Conservation (phyloP, 805 yeast genomes). For the Saturnispora quitensis region DNA sequence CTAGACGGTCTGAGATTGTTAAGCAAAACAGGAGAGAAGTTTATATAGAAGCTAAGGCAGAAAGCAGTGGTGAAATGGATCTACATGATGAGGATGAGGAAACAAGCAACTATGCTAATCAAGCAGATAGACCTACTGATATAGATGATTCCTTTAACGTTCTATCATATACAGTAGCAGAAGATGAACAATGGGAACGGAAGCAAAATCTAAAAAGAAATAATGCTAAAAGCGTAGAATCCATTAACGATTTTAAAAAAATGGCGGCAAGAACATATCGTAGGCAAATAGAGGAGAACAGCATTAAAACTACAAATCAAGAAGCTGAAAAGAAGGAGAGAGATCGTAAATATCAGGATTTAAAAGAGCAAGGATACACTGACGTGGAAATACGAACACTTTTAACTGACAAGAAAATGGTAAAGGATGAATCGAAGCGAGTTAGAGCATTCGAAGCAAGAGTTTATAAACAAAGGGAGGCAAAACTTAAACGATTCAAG, state of each 20-base stretch:
- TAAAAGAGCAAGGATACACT: constrained; percentile 18
- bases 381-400: constrained; percentile 18
- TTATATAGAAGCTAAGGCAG: constrained; percentile 10
- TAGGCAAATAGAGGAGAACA: constrained; percentile 35
- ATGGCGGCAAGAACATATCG: constrained; percentile 54
- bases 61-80: not conserved
- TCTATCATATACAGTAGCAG: constrained; percentile 49
- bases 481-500: constrained; percentile 16
- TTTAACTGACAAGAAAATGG: constrained; percentile 29
- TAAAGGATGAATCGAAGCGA: constrained; percentile 27
- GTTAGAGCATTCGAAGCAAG: constrained; percentile 31
- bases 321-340: constrained; percentile 13
- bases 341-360: constrained; percentile 27
- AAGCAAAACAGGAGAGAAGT: constrained; percentile 10
- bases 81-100: not conserved
- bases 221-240: constrained; percentile 29
- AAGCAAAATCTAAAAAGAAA: not conserved
- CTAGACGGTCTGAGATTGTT: constrained; percentile 1
- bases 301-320: constrained; percentile 24
- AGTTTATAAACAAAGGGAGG: constrained; percentile 30
- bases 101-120: not conserved
- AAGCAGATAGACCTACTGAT: constrained; percentile 18
- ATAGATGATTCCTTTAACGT: constrained; percentile 35
- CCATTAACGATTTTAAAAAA: constrained; percentile 37
- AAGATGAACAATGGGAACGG: constrained; percentile 47